A percentile compares a stretch with the other conserved stretches of the same genome.
Evolutionary conservation across 371 early-diverging fungal genomes (phyloP).

Genomic region (Rhizomucor miehei): DNA sequence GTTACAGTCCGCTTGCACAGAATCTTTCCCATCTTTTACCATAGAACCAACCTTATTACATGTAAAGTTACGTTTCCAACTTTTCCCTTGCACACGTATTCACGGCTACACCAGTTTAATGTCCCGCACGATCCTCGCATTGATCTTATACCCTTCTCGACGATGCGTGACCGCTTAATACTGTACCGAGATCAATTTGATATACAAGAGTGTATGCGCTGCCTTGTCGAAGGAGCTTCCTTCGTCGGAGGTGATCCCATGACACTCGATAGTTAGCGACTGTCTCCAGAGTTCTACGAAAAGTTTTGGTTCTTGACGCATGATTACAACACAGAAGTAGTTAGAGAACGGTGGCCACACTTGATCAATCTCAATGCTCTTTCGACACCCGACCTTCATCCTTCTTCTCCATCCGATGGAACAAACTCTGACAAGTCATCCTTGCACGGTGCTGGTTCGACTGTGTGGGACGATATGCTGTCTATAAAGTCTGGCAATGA

Average conservation of each 20-base stretch:
- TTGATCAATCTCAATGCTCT: too few species aligned
- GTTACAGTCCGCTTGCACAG: slow-evolving; percentile 29
- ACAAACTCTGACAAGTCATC: too few species aligned
- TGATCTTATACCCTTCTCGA: slow-evolving; percentile 54
- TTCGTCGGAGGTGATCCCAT: slow-evolving; percentile 54
- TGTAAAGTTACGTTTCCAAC: slow-evolving; percentile 16
- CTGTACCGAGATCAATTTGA: slow-evolving; percentile 51
- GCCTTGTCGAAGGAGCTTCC: slow-evolving; percentile 38
- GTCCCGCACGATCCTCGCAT: slow-evolving; percentile 60
- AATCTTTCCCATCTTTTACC: slow-evolving; percentile 22
- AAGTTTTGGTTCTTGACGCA: slow-evolving; percentile 49
- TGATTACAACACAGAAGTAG: slow-evolving; percentile 30
- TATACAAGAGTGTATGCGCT: slow-evolving; percentile 51
- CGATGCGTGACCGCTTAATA: slow-evolving; percentile 60
- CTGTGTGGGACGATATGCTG: not conserved
- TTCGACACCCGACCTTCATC: too few species aligned
- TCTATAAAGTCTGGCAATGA: not conserved
- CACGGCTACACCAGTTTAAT: slow-evolving; percentile 16
- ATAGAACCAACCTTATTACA: slow-evolving; percentile 38
- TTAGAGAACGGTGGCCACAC: slow-evolving; percentile 23
- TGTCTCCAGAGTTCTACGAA: slow-evolving; percentile 51
- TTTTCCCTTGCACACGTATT: not conserved
- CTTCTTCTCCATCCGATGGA: too few species aligned
- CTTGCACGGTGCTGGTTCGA: too few species aligned
- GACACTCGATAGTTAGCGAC: slow-evolving; percentile 49